Conservation (phyloP, 2,329 filamentous ascomycete genomes). For the Arthrobotrys conoides region DNA sequence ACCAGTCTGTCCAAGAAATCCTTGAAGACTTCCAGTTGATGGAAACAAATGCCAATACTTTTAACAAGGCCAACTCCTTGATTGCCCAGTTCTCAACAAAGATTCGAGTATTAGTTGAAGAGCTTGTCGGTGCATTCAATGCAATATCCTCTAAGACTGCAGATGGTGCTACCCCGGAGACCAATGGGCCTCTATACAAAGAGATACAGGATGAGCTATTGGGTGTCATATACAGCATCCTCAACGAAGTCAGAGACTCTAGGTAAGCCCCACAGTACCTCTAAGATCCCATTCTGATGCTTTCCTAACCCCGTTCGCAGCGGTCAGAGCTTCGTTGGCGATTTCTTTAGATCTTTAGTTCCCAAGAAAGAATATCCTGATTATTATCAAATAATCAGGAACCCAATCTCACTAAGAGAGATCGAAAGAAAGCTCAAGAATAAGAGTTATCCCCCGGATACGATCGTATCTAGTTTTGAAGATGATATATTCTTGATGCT, state of each 20-base stretch:
- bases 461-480: constrained; percentile 36
- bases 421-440: constrained; percentile 42
- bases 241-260: constrained; percentile 39
- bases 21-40: constrained; percentile 51
- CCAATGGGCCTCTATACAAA: constrained; percentile 11
- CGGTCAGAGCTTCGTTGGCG: constrained; percentile 28
- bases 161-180: background rate
- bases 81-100: constrained; percentile 51
- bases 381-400: constrained; percentile 51
- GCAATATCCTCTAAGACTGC: constrained; percentile 12
- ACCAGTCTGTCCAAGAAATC: constrained; percentile 42
- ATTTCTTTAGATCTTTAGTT: constrained; percentile 36
- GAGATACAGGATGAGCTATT: constrained; percentile 25
- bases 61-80: constrained; percentile 50
- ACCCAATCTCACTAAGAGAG: constrained; percentile 32
- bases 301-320: constrained; percentile 7
- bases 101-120: constrained; percentile 38
- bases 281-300: too few relatives aligned
- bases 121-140: constrained; percentile 15
- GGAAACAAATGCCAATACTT: constrained; percentile 52
- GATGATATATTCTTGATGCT: constrained; percentile 53
- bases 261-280: constrained; percentile 16
- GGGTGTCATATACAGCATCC: constrained; percentile 30
- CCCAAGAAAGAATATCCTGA: constrained; percentile 46
- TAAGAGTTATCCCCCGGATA: constrained; percentile 11